Evolutionary conservation across 331 rosid species (phyloP), one percentile per base, ranked within the genome.

Genomic region (Rosa hybrid): DNA sequence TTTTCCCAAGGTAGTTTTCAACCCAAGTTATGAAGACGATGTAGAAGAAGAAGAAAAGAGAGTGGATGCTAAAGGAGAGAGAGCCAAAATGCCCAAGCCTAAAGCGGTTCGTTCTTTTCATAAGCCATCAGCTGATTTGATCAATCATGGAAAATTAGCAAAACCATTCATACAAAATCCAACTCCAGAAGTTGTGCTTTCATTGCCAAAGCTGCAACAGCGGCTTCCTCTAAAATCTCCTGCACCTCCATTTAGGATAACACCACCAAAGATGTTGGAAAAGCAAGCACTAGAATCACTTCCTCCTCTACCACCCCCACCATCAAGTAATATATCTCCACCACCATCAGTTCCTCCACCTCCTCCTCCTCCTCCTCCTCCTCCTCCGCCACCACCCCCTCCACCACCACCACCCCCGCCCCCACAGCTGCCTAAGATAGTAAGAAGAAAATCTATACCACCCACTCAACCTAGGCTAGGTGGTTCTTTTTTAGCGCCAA

Each of bases 31-130:
- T 65, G 65, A 67, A 38, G 78, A 84, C n/a, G 20, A 34, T 30
- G 42, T 11, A 12, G 44, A 68, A 12, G 79, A 74, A 20, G 79
- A 78, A 63, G 72, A 75, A 75, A 72, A 80, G 63, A 76, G 65
- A 34, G 78, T 79, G 25, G 77, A 79, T 51, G 65, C 68, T n/a
- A 7, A 25, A 51, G 73, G 72, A 77, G 74, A 75, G 38, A 72
- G 77, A 49, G 50, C 75, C 54, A 83, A 30, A 51, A 82, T 77
- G 57, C 49, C 63, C 0, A 79, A 83, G 79, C 38, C 69, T 39
- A 90, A 89, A 54, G 93, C 87, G 78, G 78, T 60, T 78, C 86
- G 87, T 62, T 72, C 86, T 14, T 90, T 90, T 70, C 81, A 89
- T 39, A 77, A 74, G 75, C 87, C 97, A 81, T 90, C 27, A 25